Conservation (phyloP, 257 asterid genomes). For the Scutellaria galericulata region DNA sequence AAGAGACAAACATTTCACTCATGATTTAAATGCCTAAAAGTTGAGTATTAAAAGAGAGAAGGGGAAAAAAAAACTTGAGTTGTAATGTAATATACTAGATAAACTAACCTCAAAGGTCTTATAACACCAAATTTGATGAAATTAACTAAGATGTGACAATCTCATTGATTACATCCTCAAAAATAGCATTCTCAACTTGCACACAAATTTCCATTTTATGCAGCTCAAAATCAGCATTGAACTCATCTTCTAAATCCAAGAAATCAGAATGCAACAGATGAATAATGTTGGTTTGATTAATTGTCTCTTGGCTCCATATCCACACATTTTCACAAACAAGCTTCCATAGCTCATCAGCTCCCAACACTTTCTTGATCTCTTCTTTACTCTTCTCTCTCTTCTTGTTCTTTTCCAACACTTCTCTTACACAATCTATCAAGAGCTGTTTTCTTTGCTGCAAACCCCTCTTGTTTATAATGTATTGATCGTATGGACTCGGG, state of each 20-base stretch:
- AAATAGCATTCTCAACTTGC: constrained; percentile 56
- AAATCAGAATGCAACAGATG: constrained; percentile 43
- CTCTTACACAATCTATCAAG: constrained; percentile 58
- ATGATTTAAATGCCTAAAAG: too few relatives aligned
- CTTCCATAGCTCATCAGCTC: constrained; percentile 64
- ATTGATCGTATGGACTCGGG: constrained; percentile 39
- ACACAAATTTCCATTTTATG: constrained; percentile 37
- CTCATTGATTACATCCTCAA: constrained; percentile 54
- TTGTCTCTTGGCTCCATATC: constrained; percentile 69
- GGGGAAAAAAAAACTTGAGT: background rate
- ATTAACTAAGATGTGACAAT: constrained; percentile 29
- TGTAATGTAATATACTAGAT: background rate
- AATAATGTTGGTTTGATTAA: constrained; percentile 46
- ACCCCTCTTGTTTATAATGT: constrained; percentile 54
- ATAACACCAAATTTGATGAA: background rate
- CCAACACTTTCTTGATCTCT: constrained; percentile 43
- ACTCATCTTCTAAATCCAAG: constrained; percentile 43
- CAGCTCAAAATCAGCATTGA: constrained; percentile 42
- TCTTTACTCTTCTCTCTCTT: constrained; percentile 30
- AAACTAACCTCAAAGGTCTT: background rate
- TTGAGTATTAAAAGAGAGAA: too few relatives aligned
- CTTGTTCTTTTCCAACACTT: constrained; percentile 49
- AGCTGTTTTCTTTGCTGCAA: constrained; percentile 56
- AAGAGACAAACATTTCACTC: too few relatives aligned
- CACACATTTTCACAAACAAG: constrained; percentile 55